Base-by-base conservation (phyloP, 345 rosid species). In the Rubroshorea leprosula region DNA sequence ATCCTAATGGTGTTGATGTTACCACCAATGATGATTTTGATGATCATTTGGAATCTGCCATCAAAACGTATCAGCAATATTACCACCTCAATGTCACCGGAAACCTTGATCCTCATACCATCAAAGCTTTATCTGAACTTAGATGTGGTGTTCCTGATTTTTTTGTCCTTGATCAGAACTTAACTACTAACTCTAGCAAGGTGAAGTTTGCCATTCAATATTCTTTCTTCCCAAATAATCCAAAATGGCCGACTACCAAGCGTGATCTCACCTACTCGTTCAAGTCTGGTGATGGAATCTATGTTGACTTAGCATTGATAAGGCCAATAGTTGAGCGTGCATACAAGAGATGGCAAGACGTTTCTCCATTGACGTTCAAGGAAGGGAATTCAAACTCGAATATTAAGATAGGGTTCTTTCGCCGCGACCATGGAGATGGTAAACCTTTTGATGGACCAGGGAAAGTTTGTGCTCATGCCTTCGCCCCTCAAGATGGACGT, bases 381-480 rank as follows among this genome's bases (percentile, higher is more conserved):
- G 64, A 51, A n/a, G n/a, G n/a, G n/a, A n/a, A n/a, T 2, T 3
- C 56, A 9, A 18, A 5, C 2, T 9, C 22, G 0, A 11, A 2
- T 0, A 51, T 62, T 0, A 46, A 60, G 21, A 46, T 72, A 5
- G 26, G 67, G 0, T 76, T 72, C 18, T 58, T 35, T 2, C 51
- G 44, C 0, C 7, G 51, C 12, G 39, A 50, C 7, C 77, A 63
- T 21, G 63, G 72, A 1, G 77, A 76, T 13, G 13, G n/a, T 0
- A 0, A 2, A 0, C 57, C 72, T 4, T 72, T 72, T 2, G 72
- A 69, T 39, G 77, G 76, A 5, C 66, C 39, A 0, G 35, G 60
- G 8, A 22, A 6, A 2, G n/a, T 50, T n/a, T 7, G 54, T 21
- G 75, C 75, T 23, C 77, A 72, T 21, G 50, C 75, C 0, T 13